Base-by-base conservation (phyloP, 768 basidiomycete species). In the Trametes elegans region DNA sequence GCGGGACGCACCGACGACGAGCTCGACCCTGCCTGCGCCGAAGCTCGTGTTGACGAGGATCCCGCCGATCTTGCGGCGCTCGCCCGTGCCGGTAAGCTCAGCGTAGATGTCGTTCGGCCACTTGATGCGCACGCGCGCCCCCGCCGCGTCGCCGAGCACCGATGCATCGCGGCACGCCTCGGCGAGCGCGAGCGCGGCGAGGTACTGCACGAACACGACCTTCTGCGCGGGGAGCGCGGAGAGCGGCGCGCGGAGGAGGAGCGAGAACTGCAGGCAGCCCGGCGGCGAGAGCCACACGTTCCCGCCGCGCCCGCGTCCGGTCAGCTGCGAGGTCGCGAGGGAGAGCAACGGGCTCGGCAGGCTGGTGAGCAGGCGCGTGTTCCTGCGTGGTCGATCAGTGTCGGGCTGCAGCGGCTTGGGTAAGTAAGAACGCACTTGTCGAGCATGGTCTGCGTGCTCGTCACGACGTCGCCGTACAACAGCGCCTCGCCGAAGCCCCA, bases 21-120 rank as follows among this genome's bases (percentile, higher is more conserved):
- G 73, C 50, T 90, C 83, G 27, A 87, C 87, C 21, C 78, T 77
- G 0, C 83, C 85, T 1, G 81, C 81, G n/a, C 76, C 73, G 58
- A 94, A 93, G 63, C 80, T 88, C 24, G 91, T 92, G 62, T 88
- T 96, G 29, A 99, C 91, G 21, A 98, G 73, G 16, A 98, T 86
- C 0, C 97, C 96, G 0, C 96, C 96, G 31, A 98, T 73, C 70
- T 99, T 98, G 70, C 80, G 85, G 53, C 71, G 70, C 60, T 71
- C 73, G 34, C 74, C 83, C 55, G 82, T 74, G 3, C 68, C 72
- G 29, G 74, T 82, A 35, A 77, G 74, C 35, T 84, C 77, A 2
- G 85, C 88, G 64, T 98, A 98, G 4, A 99, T 74, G 63, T 98
- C 97, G 64, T 98, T 98, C 18, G 96, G 97, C 97, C 97, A 98